Evolutionary conservation across 2,329 filamentous ascomycete species (phyloP), one percentile per base, ranked within the genome.

Genomic region (Westerdykella ornata): DNA sequence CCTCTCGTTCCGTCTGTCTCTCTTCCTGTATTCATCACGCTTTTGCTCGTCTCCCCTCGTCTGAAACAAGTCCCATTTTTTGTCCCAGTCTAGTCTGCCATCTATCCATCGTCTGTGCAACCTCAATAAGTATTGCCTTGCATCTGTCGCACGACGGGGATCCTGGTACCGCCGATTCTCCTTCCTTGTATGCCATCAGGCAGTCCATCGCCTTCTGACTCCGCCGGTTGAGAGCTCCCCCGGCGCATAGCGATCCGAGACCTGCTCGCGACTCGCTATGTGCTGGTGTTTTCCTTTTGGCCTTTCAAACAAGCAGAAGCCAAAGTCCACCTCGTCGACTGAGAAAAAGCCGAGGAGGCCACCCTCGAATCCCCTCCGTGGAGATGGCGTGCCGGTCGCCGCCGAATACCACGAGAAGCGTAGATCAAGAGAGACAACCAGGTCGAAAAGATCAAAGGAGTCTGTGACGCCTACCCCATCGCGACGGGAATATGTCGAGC

Each of bases 271-370:
- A 53, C 43, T 59, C 55, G 53, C 54, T 46, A 65, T 65, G 62
- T 65, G 62, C 51, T 64, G 61, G 55, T 59, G 57, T 48, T 63
- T 60, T 47, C 56, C 53, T 37, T 64, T 63, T 43, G 54, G 55
- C 40, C 43, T 54, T 42, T 53, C 57, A 34, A 53, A 48, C 43
- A 56, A 47, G 42, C 57, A 59, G 47, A 63, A 62, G 48, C 56
- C 39, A 38, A 62, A 55, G 38, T 49, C 30, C 38, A 47, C 49
- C 35, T 58, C 60, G 40, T 52, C 53, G 34, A 40, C 40, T 8
- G 53, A 59, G 41, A 59, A 62, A 42, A 63, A 60, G 49, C 62
- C 49, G 51, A 52, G 52, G 42, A 47, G 41, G 26, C 52, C 50
- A 13, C 32, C 40, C 28, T 44, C 54, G 34, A 48, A 52, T 29